phyloP scores from a whole-genome alignment of 768 basidiomycete genomes.

The Trametes cingulata region DNA sequence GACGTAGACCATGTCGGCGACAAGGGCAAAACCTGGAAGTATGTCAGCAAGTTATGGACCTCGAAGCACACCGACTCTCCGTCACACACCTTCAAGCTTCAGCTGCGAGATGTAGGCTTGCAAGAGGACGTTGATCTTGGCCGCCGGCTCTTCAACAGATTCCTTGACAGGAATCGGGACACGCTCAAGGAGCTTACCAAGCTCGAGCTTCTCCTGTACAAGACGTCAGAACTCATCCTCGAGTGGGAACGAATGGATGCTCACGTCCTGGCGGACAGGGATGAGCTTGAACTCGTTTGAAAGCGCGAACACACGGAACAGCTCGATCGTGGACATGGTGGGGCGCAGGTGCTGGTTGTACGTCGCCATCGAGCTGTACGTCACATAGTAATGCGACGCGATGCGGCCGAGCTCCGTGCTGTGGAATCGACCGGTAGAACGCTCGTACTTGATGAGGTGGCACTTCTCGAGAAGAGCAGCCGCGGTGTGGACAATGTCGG shows the following conservation, averaged over 20 bases:
- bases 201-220: constrained; percentile 77
- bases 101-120: constrained; percentile 94
- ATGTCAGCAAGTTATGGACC: too few relatives aligned
- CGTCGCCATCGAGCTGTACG: constrained; percentile 92
- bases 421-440: constrained; percentile 84
- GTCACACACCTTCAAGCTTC: constrained; percentile 76
- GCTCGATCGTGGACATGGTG: constrained; percentile 83
- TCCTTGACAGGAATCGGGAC: constrained; percentile 99
- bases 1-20: constrained; percentile 94
- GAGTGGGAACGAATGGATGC: background rate
- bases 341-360: constrained; percentile 93
- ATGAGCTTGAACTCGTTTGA: constrained; percentile 95
- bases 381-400: constrained; percentile 94
- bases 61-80: too few relatives aligned
- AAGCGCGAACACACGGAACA: constrained; percentile 94
- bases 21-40: constrained; percentile 69
- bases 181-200: constrained; percentile 86
- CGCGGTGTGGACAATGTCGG: constrained; percentile 91
- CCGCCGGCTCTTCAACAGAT: constrained; percentile 91
- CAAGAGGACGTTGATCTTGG: constrained; percentile 95
- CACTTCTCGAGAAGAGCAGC: constrained; percentile 94
- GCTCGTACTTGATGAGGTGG: constrained; percentile 91
- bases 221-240: background rate
- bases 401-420: constrained; percentile 93
- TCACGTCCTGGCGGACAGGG: constrained; percentile 74